phyloP scores from a whole-genome alignment of 2,329 filamentous ascomycete genomes.

The Microascus cirrosus region DNA sequence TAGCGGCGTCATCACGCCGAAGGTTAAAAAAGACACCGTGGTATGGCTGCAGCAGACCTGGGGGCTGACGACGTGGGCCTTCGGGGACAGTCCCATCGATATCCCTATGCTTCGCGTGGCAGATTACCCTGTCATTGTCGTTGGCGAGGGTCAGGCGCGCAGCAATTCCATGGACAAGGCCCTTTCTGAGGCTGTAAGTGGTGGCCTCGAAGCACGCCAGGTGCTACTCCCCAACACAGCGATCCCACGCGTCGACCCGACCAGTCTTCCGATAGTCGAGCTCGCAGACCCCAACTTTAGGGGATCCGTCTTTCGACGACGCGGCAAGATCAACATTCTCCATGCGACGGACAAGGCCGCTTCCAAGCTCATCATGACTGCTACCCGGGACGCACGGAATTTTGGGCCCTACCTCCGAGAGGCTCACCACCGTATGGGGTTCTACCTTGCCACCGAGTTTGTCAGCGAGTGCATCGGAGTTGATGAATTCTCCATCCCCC shows the following conservation, averaged over 20 bases:
- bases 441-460: conserved; percentile 39
- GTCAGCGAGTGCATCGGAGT: conserved; percentile 35
- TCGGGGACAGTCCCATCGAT: conserved; percentile 51
- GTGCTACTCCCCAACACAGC: conserved; percentile 27
- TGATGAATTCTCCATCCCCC: conserved; percentile 32
- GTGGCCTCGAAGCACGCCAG: conserved; percentile 31
- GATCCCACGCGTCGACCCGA: conserved; percentile 27
- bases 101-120: conserved; percentile 43
- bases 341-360: conserved; percentile 32
- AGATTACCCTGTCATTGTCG: conserved; percentile 42
- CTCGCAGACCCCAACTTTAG: conserved; percentile 11
- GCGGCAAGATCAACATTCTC: conserved; percentile 14
- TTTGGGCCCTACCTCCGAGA: conserved; percentile 32
- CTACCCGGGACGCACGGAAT: conserved; percentile 36
- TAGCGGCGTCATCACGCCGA: background rate
- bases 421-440: conserved; percentile 36
- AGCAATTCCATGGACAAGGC: conserved; percentile 40
- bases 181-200: conserved; percentile 28
- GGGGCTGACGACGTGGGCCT: conserved; percentile 38
- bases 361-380: conserved; percentile 38
- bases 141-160: conserved; percentile 30
- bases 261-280: conserved; percentile 26
- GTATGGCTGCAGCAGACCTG: conserved; percentile 12
- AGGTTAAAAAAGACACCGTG: background rate
- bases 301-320: background rate